Conservation (phyloP, 2,329 filamentous ascomycete genomes). For the Nemania diffusa region DNA sequence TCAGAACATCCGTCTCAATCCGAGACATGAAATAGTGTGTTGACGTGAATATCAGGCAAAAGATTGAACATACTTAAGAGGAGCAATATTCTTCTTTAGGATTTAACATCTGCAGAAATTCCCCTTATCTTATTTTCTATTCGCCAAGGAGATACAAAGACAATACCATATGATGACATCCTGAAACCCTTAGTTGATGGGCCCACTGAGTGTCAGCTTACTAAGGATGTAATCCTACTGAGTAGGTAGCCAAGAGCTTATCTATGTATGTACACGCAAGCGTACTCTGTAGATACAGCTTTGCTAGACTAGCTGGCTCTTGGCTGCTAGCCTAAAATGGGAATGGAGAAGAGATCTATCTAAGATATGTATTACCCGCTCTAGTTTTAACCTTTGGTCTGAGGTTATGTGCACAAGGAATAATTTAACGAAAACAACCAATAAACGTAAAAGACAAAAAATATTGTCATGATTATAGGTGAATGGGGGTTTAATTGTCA, state of each 20-base stretch:
- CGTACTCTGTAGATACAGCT: not conserved
- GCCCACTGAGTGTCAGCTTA: constrained; percentile 31
- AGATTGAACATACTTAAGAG: not conserved
- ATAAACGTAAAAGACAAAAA: no score
- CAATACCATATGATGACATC: constrained; percentile 13
- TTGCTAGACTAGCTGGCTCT: not conserved
- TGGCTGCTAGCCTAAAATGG: constrained; percentile 2
- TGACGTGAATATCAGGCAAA: not conserved
- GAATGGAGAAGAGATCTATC: no score
- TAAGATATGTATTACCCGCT: no score
- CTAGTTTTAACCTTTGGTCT: no score
- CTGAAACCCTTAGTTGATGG: constrained; percentile 7
- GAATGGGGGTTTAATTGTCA: no score
- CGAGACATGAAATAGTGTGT: constrained; percentile 20
- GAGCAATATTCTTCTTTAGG: not conserved
- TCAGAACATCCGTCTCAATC: constrained; percentile 32
- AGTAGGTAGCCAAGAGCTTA: constrained; percentile 4
- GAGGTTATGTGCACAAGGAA: no score
- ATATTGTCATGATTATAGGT: no score
- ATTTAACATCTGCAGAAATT: not conserved
- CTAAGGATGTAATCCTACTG: constrained; percentile 1
- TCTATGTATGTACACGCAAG: not conserved
- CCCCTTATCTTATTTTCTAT: not conserved
- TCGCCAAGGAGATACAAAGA: not conserved
- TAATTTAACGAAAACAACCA: no score